Conservation (phyloP, 768 basidiomycete genomes). For the Amanita rimosa region DNA sequence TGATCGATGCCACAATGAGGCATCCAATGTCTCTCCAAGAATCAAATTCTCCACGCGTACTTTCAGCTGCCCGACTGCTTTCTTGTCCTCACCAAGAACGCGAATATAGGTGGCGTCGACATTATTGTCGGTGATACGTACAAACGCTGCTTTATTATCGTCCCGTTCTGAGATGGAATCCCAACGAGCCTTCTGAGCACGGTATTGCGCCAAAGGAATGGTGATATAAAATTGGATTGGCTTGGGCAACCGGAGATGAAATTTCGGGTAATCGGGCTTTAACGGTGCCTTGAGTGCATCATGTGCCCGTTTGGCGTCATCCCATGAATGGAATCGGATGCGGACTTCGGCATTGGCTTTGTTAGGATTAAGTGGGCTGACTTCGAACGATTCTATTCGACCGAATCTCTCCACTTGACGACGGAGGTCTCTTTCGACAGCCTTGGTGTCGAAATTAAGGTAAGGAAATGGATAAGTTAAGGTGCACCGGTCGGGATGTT, state of each 20-base stretch:
- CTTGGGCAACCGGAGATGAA: conserved; percentile 33
- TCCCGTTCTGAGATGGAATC: conserved; percentile 26
- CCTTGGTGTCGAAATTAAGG: not conserved
- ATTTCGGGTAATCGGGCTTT: conserved; percentile 16
- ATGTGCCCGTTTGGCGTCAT: conserved; percentile 30
- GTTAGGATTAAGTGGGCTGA: conserved; percentile 3
- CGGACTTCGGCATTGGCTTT: conserved; percentile 15
- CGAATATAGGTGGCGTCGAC: conserved; percentile 25
- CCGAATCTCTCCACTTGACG: not conserved
- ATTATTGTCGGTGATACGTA: conserved; percentile 14
- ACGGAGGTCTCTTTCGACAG: not conserved
- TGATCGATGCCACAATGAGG: conserved; percentile 38
- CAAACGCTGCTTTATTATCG: conserved; percentile 23
- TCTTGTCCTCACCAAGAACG: conserved; percentile 41
- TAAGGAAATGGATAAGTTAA: not conserved
- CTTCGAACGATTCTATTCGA: not conserved
- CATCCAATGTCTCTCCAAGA: conserved; percentile 35
- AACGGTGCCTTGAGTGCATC: conserved; percentile 22
- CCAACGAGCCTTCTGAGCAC: conserved; percentile 40
- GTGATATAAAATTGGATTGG: conserved; percentile 39
- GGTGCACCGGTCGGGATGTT: not conserved
- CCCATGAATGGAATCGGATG: conserved; percentile 38
- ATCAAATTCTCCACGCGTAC: conserved; percentile 48
- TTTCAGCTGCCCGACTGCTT: conserved; percentile 44
- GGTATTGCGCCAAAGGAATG: conserved; percentile 37